A percentile compares a stretch with the other conserved stretches of the same genome.
Evolutionary conservation across 345 rosid species (phyloP).

Genomic region (Raphanus raphanistrum): DNA sequence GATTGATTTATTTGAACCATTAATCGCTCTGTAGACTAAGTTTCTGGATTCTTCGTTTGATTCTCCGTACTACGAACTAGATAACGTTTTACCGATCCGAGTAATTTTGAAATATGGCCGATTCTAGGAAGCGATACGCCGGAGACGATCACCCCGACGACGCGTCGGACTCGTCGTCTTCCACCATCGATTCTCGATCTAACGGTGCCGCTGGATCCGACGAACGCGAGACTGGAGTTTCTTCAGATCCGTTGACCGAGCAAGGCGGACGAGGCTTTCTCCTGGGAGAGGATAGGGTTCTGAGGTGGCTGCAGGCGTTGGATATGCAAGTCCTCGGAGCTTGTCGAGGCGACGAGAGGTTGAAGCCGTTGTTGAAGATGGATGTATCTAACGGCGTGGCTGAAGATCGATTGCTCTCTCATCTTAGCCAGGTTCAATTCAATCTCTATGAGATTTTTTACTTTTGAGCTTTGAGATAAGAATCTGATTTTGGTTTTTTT

Average conservation of each 20-base stretch:
- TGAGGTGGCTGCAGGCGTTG: constrained; percentile 88
- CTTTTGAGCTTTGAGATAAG: background rate
- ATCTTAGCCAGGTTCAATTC: constrained; percentile 70
- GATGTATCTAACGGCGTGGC: constrained; percentile 64
- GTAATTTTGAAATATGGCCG: constrained; percentile 54
- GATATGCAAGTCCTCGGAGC: constrained; percentile 94
- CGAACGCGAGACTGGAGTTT: constrained; percentile 30
- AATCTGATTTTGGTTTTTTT: constrained; percentile 6
- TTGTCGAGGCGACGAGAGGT: constrained; percentile 93
- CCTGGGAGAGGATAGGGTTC: constrained; percentile 72
- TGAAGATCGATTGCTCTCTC: constrained; percentile 77
- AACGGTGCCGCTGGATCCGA: constrained; percentile 40
- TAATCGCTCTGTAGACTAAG: constrained; percentile 18
- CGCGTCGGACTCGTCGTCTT: constrained; percentile 36
- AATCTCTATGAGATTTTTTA: background rate
- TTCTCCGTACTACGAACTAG: background rate
- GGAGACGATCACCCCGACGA: constrained; percentile 40
- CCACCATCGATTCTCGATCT: constrained; percentile 20
- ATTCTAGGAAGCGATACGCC: constrained; percentile 47
- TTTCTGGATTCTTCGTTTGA: constrained; percentile 2
- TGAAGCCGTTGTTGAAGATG: constrained; percentile 84
- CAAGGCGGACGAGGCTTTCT: constrained; percentile 62
- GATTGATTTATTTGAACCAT: constrained; percentile 17
- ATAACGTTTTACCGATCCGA: constrained; percentile 20
- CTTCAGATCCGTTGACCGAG: constrained; percentile 66